Evolutionary conservation across 106 monocot species (phyloP).

Genomic region (Dioscorea alata): DNA sequence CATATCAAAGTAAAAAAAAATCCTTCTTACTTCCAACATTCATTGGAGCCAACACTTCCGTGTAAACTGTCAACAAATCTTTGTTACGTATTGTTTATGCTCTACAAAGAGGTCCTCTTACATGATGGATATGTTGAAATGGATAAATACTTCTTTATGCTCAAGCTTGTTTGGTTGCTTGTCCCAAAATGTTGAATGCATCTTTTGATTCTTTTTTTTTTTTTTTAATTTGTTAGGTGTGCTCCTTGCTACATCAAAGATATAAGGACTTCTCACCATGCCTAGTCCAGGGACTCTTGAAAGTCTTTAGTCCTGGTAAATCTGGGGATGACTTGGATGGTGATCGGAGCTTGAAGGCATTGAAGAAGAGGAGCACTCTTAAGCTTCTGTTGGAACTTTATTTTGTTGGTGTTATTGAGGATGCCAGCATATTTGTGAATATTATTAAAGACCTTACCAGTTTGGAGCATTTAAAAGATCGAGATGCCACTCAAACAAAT

Average conservation of each 20-base stretch:
- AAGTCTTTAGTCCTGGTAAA: conserved; percentile 90
- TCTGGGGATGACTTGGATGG: conserved; percentile 69
- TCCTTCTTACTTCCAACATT: too few species aligned
- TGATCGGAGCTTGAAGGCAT: conserved; percentile 65
- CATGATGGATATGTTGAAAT: too few species aligned
- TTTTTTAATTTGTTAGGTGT: conserved; percentile 41
- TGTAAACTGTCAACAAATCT: too few species aligned
- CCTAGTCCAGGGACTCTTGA: conserved; percentile 80
- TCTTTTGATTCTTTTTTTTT: not conserved
- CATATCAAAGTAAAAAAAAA: too few species aligned
- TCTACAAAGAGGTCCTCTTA: too few species aligned
- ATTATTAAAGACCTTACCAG: conserved; percentile 84
- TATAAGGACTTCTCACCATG: conserved; percentile 91
- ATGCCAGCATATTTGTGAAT: conserved; percentile 77
- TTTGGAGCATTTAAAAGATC: conserved; percentile 76
- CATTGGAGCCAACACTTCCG: too few species aligned
- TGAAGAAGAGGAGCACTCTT: conserved; percentile 88
- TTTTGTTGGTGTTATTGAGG: conserved; percentile 91
- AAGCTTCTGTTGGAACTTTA: conserved; percentile 92
- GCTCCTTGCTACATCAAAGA: conserved; percentile 95
- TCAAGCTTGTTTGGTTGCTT: not conserved
- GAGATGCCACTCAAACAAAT: conserved; percentile 88
- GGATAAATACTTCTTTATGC: too few species aligned
- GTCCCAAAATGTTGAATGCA: not conserved
- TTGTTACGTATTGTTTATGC: too few species aligned